Evolutionary conservation across 306 rosid genomes (phyloP), one percentile per base, ranked within the genome.

Genomic region (Cucumis melo): DNA sequence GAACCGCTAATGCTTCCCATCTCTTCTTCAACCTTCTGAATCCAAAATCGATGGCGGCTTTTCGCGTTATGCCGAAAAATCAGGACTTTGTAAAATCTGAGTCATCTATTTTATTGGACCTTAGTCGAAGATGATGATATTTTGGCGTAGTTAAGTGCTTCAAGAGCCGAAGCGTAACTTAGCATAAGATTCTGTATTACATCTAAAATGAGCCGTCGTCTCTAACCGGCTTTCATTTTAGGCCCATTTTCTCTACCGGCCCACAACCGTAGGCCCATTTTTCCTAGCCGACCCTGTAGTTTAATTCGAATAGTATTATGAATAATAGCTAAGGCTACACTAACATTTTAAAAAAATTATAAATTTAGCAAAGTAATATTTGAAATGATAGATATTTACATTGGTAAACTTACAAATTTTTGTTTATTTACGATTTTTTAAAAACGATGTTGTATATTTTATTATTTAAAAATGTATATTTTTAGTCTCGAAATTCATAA

Each of bases 1-100:
- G 88, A 88, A 77, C 73, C 68, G 51, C 82, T 77, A 27, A 83
- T 73, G 87, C 87, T 82, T 55, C 91, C 92, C 98, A 91, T 93
- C 74, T 51, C 77, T 73, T 63, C 32, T 44, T 39, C 1, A 17
- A 17, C 79, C 29, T 76, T 14, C 70, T 14, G 57, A 76, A 42
- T 76, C 59, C 24, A 60, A 76, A 76, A 58, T 68, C 44, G 5
- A 16, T 60, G 42, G 72, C 20, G 24, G 55, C 46, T 44, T 53
- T 65, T 76, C 21, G 63, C 66, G 15, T 38, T 44, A 16, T 9
- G 20, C 73, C 23, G 50, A 42, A 76, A 81, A 58, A 72, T 76
- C 85, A 16, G 75, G 23, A 71, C n/a, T 48, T 42, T 16, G 59
- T 6, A 71, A 71, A 51, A 51, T 51, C 56, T 6, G 6, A 51